Conservation (phyloP, 1,284 basidiomycete species). For the Trametes pubescens region DNA sequence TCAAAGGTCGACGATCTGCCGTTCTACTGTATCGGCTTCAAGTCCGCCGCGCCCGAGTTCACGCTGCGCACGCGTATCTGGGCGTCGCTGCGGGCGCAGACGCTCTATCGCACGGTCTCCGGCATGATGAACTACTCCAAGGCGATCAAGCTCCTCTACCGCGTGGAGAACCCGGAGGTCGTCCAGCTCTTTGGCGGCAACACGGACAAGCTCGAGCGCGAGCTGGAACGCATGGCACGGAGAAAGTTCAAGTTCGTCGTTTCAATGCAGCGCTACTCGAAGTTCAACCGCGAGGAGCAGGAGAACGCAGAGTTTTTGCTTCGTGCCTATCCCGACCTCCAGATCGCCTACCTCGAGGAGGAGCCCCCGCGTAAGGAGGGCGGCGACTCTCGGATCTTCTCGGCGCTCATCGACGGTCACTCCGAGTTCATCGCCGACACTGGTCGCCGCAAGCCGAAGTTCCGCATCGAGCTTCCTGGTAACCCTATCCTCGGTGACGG, state of each 20-base stretch:
- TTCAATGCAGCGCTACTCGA: slow-evolving; percentile 99
- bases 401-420: slow-evolving; percentile 96
- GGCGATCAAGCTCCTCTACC: slow-evolving; percentile 99
- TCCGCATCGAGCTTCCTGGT: slow-evolving; percentile 97
- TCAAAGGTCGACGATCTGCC: slow-evolving; percentile 95
- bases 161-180: slow-evolving; percentile 99
- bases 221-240: slow-evolving; percentile 96
- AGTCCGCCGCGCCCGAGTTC: slow-evolving; percentile 97
- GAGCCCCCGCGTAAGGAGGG: slow-evolving; percentile 94
- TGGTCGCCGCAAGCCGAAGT: slow-evolving; percentile 93
- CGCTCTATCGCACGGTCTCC: slow-evolving; percentile 97
- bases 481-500: slow-evolving; percentile 99
- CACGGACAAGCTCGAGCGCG: slow-evolving; percentile 96
- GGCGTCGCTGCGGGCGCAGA: slow-evolving; percentile 98
- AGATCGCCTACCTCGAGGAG: slow-evolving; percentile 98
- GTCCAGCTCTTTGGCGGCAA: slow-evolving; percentile 98
- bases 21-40: slow-evolving; percentile 99
- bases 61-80: slow-evolving; percentile 98
- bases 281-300: slow-evolving; percentile 99
- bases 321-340: slow-evolving; percentile 98
- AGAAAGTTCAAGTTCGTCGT: slow-evolving; percentile 99
- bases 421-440: slow-evolving; percentile 94
- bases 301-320: slow-evolving; percentile 99
- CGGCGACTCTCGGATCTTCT: slow-evolving; percentile 95
- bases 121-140: slow-evolving; percentile 99